A percentile compares a stretch with the other conserved stretches of the same genome.
Evolutionary conservation across 345 rosid genomes (phyloP).

Genomic region (Dovyalis caffra): DNA sequence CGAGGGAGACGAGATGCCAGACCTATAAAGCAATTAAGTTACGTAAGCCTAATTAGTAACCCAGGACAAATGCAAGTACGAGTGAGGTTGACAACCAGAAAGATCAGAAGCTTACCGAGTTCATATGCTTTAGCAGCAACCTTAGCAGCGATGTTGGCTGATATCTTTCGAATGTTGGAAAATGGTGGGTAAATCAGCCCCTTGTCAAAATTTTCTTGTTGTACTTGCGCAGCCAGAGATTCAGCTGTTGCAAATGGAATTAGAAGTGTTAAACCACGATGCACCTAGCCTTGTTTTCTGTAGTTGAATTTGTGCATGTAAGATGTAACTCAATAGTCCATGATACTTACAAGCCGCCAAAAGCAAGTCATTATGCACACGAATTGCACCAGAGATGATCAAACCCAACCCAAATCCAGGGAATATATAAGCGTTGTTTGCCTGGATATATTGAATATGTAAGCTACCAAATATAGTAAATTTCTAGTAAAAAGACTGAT

Average conservation of each 20-base stretch:
- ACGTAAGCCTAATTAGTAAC: background rate
- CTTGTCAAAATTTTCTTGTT: constrained; percentile 57
- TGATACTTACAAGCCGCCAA: constrained; percentile 88
- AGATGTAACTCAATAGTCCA: background rate
- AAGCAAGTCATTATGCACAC: constrained; percentile 93
- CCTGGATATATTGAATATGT: constrained; percentile 43
- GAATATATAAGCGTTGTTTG: constrained; percentile 94
- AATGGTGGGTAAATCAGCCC: constrained; percentile 94
- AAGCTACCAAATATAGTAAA: background rate
- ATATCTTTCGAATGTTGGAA: constrained; percentile 79
- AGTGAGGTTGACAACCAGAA: background rate
- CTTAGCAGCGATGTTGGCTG: constrained; percentile 81
- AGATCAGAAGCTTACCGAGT: constrained; percentile 69
- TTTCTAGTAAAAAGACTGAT: background rate
- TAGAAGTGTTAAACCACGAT: background rate
- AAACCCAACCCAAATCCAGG: constrained; percentile 93
- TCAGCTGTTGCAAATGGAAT: constrained; percentile 58
- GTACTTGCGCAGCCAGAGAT: constrained; percentile 82
- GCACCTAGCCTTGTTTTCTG: background rate
- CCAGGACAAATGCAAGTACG: background rate
- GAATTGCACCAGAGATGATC: constrained; percentile 87
- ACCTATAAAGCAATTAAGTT: constrained; percentile 46
- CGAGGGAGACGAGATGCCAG: constrained; percentile 88
- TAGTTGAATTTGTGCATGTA: background rate
- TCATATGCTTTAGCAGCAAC: constrained; percentile 94